Percentiles rank a stretch among this genome's conserved stretches.
Conservation (phyloP, 225 moss, liverwort and hornwort species). For the Marchantia paleacea region DNA sequence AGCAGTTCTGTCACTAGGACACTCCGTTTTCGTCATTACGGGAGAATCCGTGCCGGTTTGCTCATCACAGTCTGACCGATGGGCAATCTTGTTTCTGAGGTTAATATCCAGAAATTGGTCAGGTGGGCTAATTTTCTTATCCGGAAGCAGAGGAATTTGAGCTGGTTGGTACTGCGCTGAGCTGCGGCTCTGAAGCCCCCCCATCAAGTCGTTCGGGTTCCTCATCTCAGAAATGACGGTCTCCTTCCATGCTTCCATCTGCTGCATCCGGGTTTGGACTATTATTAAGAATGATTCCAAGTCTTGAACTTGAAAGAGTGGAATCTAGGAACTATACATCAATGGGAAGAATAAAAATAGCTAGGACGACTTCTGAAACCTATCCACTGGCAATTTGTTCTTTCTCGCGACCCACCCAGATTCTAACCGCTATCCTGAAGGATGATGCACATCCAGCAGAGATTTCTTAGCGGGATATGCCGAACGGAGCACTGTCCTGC, state of each 20-base stretch:
- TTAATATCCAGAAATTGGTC: background rate
- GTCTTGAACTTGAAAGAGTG: slow-evolving; percentile 8
- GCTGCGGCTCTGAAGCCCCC: slow-evolving; percentile 13
- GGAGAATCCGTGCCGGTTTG: background rate
- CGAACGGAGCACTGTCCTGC: background rate
- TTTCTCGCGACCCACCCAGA: background rate
- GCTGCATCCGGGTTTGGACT: slow-evolving; percentile 16
- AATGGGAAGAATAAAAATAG: slow-evolving; percentile 2
- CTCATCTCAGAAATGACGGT: slow-evolving; percentile 16
- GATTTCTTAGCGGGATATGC: background rate
- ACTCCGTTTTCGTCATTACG: background rate
- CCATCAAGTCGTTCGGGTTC: slow-evolving; percentile 3
- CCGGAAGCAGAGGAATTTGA: slow-evolving; percentile 8
- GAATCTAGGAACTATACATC: slow-evolving; percentile 6
- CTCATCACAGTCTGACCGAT: slow-evolving; percentile 8
- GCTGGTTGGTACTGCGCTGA: slow-evolving; percentile 15
- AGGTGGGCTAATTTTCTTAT: slow-evolving; percentile 9
- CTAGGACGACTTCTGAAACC: background rate
- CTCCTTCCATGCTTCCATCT: slow-evolving; percentile 35
- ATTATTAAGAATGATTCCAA: slow-evolving; percentile 9
- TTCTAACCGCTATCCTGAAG: background rate
- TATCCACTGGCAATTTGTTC: background rate
- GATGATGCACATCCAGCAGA: background rate
- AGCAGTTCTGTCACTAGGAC: background rate
- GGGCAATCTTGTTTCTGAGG: slow-evolving; percentile 14